Evolutionary conservation across 768 basidiomycete species (phyloP), one percentile per base, ranked within the genome.

Genomic region (Leccinum olivaceopallidum): DNA sequence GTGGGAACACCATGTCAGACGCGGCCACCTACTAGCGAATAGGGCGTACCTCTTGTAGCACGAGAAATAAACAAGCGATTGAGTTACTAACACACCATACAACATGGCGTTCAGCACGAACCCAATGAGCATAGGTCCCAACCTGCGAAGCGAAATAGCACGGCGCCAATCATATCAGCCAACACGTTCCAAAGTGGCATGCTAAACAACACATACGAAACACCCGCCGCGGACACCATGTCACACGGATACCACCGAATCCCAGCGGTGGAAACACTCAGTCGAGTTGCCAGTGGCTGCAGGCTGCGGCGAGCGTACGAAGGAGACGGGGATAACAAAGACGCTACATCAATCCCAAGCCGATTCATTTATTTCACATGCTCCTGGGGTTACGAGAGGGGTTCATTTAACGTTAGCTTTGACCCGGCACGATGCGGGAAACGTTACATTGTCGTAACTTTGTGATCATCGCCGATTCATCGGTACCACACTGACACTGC

Each of bases 81-180:
- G 78, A 42, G 67, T 69, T 34, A 76, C 56, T 63, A 77, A 67
- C 3, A 69, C 68, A 32, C 78, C 78, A 58, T 69, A 76, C 52
- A 79, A 59, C 36, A 75, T 67, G 26, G 71, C 60, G 62, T 78
- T 75, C 52, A 77, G 64, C 47, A 74, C 65, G 34, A 75, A 64
- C 42, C 77, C 77, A 39, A 73, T 58, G 53, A 78, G 71, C 51
- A 75, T 64, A 2, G 77, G 77, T 6, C 77, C 77, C 54, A 72
- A 65, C 32, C 72, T 77, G 62, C 18, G 24, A 59, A 42, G 13
- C 14, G 30, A 44, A 13, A 53, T 16, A 53, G n/a, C 8, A 44
- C 5, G 9, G 9, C 8, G n/a, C 42, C 42, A 47, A 16, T 37
- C 1, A 51, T 56, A 16, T 59, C 34, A 60, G 55, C 49, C 13